Percentiles rank a stretch among this genome's conserved stretches.
phyloP scores from a whole-genome alignment of 2,329 filamentous ascomycete species.

The Trichothecium roseum region DNA sequence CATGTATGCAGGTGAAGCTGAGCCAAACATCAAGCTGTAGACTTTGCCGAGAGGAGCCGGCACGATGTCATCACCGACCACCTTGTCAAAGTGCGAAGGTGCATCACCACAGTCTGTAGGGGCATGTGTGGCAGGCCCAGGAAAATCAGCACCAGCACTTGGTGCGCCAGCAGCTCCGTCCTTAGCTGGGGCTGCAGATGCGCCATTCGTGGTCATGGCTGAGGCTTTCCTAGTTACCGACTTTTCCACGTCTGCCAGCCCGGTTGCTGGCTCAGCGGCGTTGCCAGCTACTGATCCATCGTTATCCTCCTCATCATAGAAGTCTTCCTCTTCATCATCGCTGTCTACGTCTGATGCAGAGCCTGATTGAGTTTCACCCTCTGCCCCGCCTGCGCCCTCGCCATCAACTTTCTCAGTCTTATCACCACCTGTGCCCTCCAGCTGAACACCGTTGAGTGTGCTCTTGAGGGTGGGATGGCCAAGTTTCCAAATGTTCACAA shows the following conservation, averaged over 20 bases:
- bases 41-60: conserved; percentile 84
- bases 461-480: conserved; percentile 87
- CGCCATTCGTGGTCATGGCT: conserved; percentile 31
- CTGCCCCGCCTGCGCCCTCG: conserved; percentile 14
- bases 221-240: conserved; percentile 63
- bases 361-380: conserved; percentile 35
- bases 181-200: conserved; percentile 12
- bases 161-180: conserved; percentile 10
- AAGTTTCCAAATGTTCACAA: conserved; percentile 97
- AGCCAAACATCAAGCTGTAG: conserved; percentile 80
- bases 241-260: conserved; percentile 49
- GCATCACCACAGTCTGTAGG: conserved; percentile 79
- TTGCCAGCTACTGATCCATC: conserved; percentile 59
- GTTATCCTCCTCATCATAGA: conserved; percentile 72
- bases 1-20: conserved; percentile 71
- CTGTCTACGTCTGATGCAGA: conserved; percentile 50
- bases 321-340: conserved; percentile 63
- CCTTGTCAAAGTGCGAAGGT: conserved; percentile 71
- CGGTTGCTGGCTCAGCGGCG: conserved; percentile 24
- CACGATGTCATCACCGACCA: conserved; percentile 77
- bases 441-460: conserved; percentile 75
- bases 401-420: conserved; percentile 75
- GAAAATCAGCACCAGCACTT: conserved; percentile 54
- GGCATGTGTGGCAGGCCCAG: conserved; percentile 70
- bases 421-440: conserved; percentile 76